phyloP scores from a whole-genome alignment of 805 yeast genomes.

The Grigorovia humatica region DNA sequence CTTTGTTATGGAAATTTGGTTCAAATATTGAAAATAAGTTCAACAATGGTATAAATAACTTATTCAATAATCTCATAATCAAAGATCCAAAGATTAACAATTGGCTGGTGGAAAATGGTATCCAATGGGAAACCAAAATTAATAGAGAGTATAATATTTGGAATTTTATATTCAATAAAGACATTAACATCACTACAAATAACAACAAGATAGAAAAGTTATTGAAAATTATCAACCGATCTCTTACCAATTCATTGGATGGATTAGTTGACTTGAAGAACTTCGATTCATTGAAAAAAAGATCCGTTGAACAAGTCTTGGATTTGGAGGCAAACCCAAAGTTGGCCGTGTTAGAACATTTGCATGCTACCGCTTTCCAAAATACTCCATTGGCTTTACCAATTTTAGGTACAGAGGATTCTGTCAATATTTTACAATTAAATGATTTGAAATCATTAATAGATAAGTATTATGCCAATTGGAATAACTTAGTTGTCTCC shows the following conservation, averaged over 20 bases:
- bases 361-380: constrained; percentile 78
- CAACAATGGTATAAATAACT: neutral
- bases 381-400: constrained; percentile 75
- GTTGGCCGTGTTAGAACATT: constrained; percentile 56
- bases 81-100: neutral
- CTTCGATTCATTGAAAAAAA: neutral
- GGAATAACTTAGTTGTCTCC: constrained; percentile 32
- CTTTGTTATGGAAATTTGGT: neutral
- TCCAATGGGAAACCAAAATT: neutral
- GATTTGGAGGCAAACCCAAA: constrained; percentile 33
- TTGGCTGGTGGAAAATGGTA: neutral
- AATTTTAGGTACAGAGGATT: constrained; percentile 61
- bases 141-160: neutral
- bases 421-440: constrained; percentile 45
- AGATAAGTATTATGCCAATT: constrained; percentile 38
- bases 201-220: neutral
- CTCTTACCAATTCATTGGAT: neutral
- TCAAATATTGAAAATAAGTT: neutral
- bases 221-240: neutral
- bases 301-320: neutral
- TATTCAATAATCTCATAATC: neutral
- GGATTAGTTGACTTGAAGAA: neutral
- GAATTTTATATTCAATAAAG: neutral
- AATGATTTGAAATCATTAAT: constrained; percentile 50
- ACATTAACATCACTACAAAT: neutral